Evolutionary conservation across 2,329 filamentous ascomycete species (phyloP).

Genomic region (Ophiostoma australiae): DNA sequence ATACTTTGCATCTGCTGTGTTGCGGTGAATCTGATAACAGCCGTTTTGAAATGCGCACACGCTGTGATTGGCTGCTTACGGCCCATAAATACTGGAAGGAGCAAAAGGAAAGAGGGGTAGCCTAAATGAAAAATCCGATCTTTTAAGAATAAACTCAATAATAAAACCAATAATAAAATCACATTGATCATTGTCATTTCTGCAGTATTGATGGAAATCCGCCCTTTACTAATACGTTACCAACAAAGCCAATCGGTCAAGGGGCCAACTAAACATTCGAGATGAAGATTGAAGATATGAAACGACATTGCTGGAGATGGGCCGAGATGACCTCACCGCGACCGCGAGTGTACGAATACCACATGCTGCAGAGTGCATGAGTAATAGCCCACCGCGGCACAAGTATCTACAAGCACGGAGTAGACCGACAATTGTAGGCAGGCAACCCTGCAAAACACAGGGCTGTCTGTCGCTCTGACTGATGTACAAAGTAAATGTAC

Average conservation of each 20-base stretch:
- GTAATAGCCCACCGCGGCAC: background rate
- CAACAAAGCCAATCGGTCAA: background rate
- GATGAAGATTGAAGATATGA: background rate
- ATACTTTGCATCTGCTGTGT: too few species aligned
- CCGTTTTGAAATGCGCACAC: constrained; percentile 22
- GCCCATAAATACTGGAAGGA: constrained; percentile 4
- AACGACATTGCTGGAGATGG: background rate
- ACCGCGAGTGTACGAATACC: background rate
- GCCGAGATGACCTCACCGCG: background rate
- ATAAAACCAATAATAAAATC: too few species aligned
- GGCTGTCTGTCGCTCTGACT: too few species aligned
- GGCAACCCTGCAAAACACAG: background rate
- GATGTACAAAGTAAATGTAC: background rate
- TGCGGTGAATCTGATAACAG: constrained; percentile 28
- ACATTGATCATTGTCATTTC: too few species aligned
- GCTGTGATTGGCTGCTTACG: constrained; percentile 23
- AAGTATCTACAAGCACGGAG: background rate
- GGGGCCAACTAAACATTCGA: too few species aligned
- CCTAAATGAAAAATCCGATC: background rate
- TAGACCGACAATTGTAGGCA: too few species aligned
- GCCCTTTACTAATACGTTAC: background rate
- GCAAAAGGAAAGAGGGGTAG: constrained; percentile 9
- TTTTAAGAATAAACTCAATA: too few species aligned
- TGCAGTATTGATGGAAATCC: too few species aligned
- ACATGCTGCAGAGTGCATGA: background rate